Conservation (phyloP, 257 asterid genomes). For the Solanum megistacrolobum region DNA sequence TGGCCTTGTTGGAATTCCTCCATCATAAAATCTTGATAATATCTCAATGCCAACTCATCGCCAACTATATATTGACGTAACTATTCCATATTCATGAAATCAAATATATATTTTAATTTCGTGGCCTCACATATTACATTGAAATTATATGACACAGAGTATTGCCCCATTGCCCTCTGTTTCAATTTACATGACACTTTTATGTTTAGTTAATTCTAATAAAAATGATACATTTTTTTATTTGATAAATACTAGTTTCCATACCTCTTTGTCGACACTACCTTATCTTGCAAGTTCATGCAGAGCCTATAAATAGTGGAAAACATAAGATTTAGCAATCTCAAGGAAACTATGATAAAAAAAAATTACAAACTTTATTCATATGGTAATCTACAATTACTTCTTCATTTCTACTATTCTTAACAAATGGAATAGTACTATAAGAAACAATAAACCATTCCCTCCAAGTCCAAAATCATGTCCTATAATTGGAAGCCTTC, state of each 20-base stretch:
- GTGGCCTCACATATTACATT: neutral
- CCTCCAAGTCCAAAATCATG: conserved; percentile 8
- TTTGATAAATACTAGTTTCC: neutral
- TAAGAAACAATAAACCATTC: neutral
- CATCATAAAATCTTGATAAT: neutral
- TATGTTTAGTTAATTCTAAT: neutral
- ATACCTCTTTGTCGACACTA: neutral
- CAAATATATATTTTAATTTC: too few relatives aligned
- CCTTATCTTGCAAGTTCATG: too few relatives aligned
- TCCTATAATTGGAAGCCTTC: too few relatives aligned
- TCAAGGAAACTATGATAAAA: neutral
- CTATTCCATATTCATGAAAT: too few relatives aligned
- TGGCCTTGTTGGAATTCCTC: neutral
- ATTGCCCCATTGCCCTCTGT: too few relatives aligned
- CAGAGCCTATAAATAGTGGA: too few relatives aligned
- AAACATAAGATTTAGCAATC: neutral
- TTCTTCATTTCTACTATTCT: neutral
- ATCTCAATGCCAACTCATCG: neutral
- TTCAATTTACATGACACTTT: too few relatives aligned
- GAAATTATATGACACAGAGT: neutral
- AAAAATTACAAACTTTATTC: neutral
- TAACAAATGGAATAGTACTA: neutral
- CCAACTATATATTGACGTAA: neutral
- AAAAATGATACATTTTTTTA: neutral
- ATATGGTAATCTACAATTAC: neutral